Percentiles rank a stretch among this genome's conserved stretches.
phyloP scores from a whole-genome alignment of 805 yeast genomes.

The Phaffomyces antillensis region DNA sequence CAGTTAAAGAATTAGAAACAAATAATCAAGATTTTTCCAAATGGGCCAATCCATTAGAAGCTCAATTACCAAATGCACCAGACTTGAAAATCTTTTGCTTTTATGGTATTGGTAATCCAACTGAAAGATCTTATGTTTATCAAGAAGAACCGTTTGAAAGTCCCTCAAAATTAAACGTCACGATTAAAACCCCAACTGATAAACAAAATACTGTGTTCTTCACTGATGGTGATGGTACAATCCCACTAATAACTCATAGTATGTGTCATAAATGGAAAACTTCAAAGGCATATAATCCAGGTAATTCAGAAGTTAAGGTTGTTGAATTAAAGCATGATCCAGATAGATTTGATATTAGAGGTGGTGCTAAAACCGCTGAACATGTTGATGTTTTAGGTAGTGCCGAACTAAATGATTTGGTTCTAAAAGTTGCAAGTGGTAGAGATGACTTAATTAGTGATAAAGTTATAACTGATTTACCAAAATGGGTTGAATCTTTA shows the following conservation, averaged over 20 bases:
- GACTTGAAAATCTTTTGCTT: constrained; percentile 82
- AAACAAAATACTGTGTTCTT: constrained; percentile 60
- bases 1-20: constrained; percentile 46
- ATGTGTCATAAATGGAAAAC: constrained; percentile 91
- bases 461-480: constrained; percentile 49
- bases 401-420: constrained; percentile 82
- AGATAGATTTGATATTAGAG: constrained; percentile 86
- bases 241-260: constrained; percentile 76
- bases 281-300: constrained; percentile 73
- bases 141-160: constrained; percentile 56
- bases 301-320: constrained; percentile 57
- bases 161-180: constrained; percentile 49
- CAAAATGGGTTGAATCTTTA: constrained; percentile 44
- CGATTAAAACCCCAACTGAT: constrained; percentile 58
- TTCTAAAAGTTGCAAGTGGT: constrained; percentile 79
- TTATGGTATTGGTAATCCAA: constrained; percentile 95
- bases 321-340: constrained; percentile 95
- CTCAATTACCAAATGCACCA: constrained; percentile 87
- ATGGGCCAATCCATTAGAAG: constrained; percentile 96
- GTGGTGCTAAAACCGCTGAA: constrained; percentile 96
- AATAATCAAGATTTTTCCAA: constrained; percentile 70
- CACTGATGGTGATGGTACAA: constrained; percentile 96
- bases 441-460: constrained; percentile 60
- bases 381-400: constrained; percentile 96
- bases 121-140: constrained; percentile 89